phyloP scores from a whole-genome alignment of 1,284 basidiomycete genomes.

The Filobasidium uniguttulatum region DNA sequence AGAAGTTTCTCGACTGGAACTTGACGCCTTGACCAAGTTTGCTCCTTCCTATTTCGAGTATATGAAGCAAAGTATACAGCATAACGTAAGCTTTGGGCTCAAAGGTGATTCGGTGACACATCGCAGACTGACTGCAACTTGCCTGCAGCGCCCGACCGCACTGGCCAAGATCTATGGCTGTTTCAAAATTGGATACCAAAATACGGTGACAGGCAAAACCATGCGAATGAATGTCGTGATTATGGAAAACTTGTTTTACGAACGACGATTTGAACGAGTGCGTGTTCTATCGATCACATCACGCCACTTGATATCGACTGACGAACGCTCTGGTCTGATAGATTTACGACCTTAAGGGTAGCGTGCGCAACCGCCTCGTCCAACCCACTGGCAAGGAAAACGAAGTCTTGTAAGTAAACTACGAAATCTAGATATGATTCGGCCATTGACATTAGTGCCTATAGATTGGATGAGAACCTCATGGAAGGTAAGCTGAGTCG shows the following conservation, averaged over 20 bases:
- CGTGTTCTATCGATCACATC: slow-evolving; percentile 1
- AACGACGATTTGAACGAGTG: slow-evolving; percentile 72
- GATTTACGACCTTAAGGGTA: slow-evolving; percentile 93
- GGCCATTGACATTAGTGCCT: slow-evolving; percentile 41
- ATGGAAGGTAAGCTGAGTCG: slow-evolving; percentile 28
- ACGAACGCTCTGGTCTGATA: slow-evolving; percentile 25
- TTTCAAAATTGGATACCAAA: slow-evolving; percentile 86
- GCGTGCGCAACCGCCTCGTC: slow-evolving; percentile 78
- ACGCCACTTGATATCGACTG: not conserved
- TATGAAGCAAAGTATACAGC: slow-evolving; percentile 52
- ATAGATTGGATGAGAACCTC: slow-evolving; percentile 35
- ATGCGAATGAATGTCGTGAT: slow-evolving; percentile 91
- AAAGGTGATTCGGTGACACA: not conserved
- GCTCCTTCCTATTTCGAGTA: slow-evolving; percentile 97
- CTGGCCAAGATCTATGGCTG: slow-evolving; percentile 96
- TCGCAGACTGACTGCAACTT: not conserved
- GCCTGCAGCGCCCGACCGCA: slow-evolving; percentile 68
- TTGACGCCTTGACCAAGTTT: slow-evolving; percentile 92
- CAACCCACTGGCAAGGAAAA: slow-evolving; percentile 80
- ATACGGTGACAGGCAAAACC: slow-evolving; percentile 59
- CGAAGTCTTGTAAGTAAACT: slow-evolving; percentile 53
- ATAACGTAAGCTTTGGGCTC: slow-evolving; percentile 5
- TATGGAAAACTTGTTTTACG: slow-evolving; percentile 97
- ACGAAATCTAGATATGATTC: not conserved
- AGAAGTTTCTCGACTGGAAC: slow-evolving; percentile 78